phyloP scores from a whole-genome alignment of 2,329 filamentous ascomycete genomes.

The Colletotrichum camelliae region DNA sequence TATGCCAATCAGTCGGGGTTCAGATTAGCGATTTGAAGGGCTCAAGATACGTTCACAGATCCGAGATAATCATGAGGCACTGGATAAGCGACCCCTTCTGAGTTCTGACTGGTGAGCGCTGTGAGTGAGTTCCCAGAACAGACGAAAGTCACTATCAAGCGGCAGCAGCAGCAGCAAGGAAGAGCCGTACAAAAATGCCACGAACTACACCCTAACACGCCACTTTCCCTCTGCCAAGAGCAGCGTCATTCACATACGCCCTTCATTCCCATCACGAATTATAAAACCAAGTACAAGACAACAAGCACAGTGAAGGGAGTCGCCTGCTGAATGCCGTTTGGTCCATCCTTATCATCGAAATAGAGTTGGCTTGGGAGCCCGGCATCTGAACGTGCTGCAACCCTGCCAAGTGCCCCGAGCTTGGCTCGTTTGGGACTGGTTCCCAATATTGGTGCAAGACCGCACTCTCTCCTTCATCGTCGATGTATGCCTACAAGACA shows the following conservation, averaged over 20 bases:
- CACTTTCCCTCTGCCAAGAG: background rate
- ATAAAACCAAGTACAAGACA: background rate
- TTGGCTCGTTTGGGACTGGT: background rate
- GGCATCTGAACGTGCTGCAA: background rate
- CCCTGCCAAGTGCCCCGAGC: background rate
- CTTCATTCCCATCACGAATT: background rate
- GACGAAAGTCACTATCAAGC: too few relatives aligned
- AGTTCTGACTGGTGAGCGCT: too few relatives aligned
- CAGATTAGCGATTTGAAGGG: too few relatives aligned
- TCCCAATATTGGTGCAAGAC: background rate
- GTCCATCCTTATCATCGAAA: background rate
- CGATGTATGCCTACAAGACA: background rate
- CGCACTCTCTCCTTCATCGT: background rate
- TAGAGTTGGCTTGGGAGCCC: background rate
- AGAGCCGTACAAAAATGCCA: background rate
- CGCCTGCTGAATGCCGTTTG: background rate
- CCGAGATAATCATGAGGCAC: too few relatives aligned
- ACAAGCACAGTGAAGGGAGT: background rate
- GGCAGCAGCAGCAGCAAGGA: too few relatives aligned
- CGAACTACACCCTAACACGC: background rate
- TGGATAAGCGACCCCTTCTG: too few relatives aligned
- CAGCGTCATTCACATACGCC: background rate
- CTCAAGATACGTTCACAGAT: too few relatives aligned
- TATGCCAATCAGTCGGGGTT: too few relatives aligned
- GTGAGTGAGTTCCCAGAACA: too few relatives aligned